Evolutionary conservation across 495 filamentous ascomycete genomes (phyloP), one percentile per base, ranked within the genome.

Genomic region (Lasiosphaeris hirsuta): DNA sequence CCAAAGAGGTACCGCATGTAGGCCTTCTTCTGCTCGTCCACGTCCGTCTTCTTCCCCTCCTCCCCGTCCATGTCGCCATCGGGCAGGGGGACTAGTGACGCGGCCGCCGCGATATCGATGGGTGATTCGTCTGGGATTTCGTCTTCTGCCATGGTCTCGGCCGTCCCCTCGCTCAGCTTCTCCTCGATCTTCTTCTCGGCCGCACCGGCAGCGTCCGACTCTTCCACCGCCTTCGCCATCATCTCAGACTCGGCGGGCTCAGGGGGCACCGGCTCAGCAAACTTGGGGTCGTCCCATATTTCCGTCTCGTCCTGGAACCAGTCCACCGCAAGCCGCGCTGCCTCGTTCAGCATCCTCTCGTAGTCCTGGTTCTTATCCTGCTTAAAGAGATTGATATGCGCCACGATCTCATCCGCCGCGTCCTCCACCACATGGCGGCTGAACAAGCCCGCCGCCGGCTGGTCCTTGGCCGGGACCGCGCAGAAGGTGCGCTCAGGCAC

Each of bases 381-480:
- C 54, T 79, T 72, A 64, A 97, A 97, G 85, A 97, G 90, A 54
- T 77, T 85, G 71, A 87, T 81, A 70, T 97, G 94, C 7, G 93
- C 92, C 55, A 78, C 77, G 13, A 89, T 82, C 73, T 98, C 94
- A 56, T 96, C 90, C n/a, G 66, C 69, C 1, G 84, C 89, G 51
- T 79, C 82, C 59, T 87, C 81, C 63, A 97, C 92, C 35, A 89
- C 81, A 10, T 81, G 81, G 40, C 82, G 78, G 30, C 72, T 69
- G 74, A 77, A 78, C 77, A 92, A 62, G 63, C 71, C 46, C 43
- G 56, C 65, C 1, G 17, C 61, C 4, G 59, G 60, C 51, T 75
- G 69, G 6, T 72, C 73, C 51, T 68, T 68, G 2, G 51, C 51
- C 0, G 78, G 78, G 9, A 80, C 58, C 9, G 78, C 78, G 58